phyloP scores from a whole-genome alignment of 352 stramenopile genomes.

The Thalassiosira hispida region DNA sequence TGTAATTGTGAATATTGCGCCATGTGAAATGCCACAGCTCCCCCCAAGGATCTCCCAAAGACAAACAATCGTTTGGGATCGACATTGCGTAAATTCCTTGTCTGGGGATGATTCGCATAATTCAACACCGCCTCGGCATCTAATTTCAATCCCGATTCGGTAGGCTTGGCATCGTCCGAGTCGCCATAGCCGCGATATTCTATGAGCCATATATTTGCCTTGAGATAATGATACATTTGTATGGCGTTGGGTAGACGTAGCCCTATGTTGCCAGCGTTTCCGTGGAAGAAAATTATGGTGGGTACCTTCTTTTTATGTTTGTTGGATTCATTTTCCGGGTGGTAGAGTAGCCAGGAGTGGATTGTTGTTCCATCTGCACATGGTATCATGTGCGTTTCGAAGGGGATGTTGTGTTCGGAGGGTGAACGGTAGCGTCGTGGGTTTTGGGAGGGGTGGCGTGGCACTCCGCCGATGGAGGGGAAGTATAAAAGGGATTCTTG shows the following conservation, averaged over 20 bases:
- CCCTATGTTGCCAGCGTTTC: slow-evolving; percentile 94
- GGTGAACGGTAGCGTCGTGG: slow-evolving; percentile 87
- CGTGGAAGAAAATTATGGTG: slow-evolving; percentile 95
- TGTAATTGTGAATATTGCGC: slow-evolving; percentile 82
- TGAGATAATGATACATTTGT: slow-evolving; percentile 89
- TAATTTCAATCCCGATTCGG: slow-evolving; percentile 90
- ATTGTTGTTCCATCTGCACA: slow-evolving; percentile 88
- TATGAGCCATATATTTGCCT: slow-evolving; percentile 90
- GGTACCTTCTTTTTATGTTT: slow-evolving; percentile 54
- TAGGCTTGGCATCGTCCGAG: slow-evolving; percentile 86
- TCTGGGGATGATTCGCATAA: slow-evolving; percentile 76
- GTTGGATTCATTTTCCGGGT: slow-evolving; percentile 63
- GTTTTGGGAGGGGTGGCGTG: slow-evolving; percentile 61
- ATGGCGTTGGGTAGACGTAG: slow-evolving; percentile 92
- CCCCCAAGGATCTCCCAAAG: slow-evolving; percentile 92
- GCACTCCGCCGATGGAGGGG: slow-evolving; percentile 64
- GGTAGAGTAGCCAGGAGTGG: slow-evolving; percentile 92
- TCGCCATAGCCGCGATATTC: slow-evolving; percentile 95
- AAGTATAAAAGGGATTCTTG: slow-evolving; percentile 57
- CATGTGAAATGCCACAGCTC: slow-evolving; percentile 91
- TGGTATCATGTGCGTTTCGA: slow-evolving; percentile 90
- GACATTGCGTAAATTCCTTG: slow-evolving; percentile 80
- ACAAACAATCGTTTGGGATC: slow-evolving; percentile 90
- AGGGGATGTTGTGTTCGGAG: slow-evolving; percentile 88
- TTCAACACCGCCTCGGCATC: slow-evolving; percentile 91